These are phyloP conservation scores for Nitzschia palea DNA, from an alignment of 108 stramenopile species.

Conservation along the genomic window DNA sequence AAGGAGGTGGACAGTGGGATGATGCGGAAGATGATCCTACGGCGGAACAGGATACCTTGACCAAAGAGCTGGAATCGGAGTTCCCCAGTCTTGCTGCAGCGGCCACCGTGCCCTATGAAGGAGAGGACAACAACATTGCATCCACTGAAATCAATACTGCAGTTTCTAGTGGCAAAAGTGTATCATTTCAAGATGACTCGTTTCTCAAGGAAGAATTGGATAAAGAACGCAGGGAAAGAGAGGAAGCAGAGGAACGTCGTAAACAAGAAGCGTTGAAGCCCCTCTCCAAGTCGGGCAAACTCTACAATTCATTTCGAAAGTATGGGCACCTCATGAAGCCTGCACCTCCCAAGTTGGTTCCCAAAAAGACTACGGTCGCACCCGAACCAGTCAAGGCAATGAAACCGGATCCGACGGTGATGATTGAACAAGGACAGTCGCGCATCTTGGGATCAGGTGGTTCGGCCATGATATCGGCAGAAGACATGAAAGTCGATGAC, in stretches of 20 bases:
- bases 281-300: slow-evolving; percentile 51
- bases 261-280: slow-evolving; percentile 43
- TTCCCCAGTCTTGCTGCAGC: slow-evolving; percentile 80
- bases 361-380: slow-evolving; percentile 11
- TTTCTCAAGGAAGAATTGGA: slow-evolving; percentile 26
- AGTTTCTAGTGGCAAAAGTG: not conserved
- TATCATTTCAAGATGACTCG: not conserved
- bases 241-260: slow-evolving; percentile 26
- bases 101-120: slow-evolving; percentile 69
- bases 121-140: slow-evolving; percentile 51
- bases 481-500: slow-evolving; percentile 56
- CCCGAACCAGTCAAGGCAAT: not conserved
- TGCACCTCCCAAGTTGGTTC: slow-evolving; percentile 17
- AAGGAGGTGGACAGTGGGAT: slow-evolving; percentile 35
- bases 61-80: slow-evolving; percentile 43
- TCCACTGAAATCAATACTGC: slow-evolving; percentile 2
- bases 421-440: slow-evolving; percentile 38
- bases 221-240: slow-evolving; percentile 39
- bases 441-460: slow-evolving; percentile 46
- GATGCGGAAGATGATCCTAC: slow-evolving; percentile 59
- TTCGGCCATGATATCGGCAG: slow-evolving; percentile 21
- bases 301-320: slow-evolving; percentile 79
- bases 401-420: not conserved
- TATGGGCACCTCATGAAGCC: slow-evolving; percentile 55
- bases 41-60: slow-evolving; percentile 23